phyloP scores from a whole-genome alignment of 805 yeast species.

The Lipomyces spencermartinsiae region DNA sequence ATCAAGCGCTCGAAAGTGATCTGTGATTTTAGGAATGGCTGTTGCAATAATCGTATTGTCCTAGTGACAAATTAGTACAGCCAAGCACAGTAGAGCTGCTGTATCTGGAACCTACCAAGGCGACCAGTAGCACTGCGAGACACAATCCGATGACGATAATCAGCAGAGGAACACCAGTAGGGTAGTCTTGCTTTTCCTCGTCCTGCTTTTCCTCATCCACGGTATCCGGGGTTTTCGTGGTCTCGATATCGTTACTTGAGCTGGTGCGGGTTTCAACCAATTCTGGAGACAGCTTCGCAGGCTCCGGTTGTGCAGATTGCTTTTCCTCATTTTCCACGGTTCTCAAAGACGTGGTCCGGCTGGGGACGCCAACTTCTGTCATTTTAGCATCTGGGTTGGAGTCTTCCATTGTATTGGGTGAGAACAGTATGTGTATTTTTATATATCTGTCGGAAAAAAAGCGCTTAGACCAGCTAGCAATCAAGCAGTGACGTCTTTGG shows the following conservation, averaged over 20 bases:
- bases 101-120: conserved; percentile 14
- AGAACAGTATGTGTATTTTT: neutral
- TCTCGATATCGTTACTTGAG: neutral
- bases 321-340: conserved; percentile 1
- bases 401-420: neutral
- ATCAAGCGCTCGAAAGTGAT: conserved; percentile 15
- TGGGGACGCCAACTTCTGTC: neutral
- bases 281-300: neutral
- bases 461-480: no score
- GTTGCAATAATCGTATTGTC: conserved; percentile 23
- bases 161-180: neutral
- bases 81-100: neutral
- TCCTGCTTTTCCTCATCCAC: neutral
- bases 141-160: conserved; percentile 12
- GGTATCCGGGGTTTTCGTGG: neutral
- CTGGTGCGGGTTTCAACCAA: neutral
- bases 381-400: neutral
- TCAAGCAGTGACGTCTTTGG: neutral
- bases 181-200: conserved; percentile 3
- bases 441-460: neutral
- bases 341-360: neutral
- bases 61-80: conserved; percentile 1
- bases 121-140: conserved; percentile 19
- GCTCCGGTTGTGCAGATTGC: neutral
- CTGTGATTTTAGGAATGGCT: conserved; percentile 20